Conservation (phyloP, 2,329 filamentous ascomycete species). For the Diaporthe caulivora region DNA sequence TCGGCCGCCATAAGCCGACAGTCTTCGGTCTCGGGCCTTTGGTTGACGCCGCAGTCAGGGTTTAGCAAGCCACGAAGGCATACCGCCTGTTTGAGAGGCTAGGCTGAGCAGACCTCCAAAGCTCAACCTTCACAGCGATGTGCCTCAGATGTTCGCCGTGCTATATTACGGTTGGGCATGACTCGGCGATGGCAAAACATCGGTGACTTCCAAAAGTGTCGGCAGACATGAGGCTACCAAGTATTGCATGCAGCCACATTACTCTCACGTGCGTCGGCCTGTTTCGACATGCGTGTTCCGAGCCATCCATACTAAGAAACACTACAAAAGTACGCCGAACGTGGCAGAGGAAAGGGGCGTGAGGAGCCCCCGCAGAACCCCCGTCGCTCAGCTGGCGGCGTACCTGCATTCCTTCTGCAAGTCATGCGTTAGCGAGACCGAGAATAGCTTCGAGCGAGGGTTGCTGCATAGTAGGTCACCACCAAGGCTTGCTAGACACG, state of each 20-base stretch:
- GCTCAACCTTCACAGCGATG: background rate
- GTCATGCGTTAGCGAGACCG: conserved; percentile 38
- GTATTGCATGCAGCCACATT: conserved; percentile 18
- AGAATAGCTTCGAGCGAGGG: conserved; percentile 21
- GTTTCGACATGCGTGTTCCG: conserved; percentile 22
- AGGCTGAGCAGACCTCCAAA: background rate
- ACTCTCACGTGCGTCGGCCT: conserved; percentile 12
- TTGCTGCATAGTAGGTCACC: conserved; percentile 15
- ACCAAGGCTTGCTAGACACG: conserved; percentile 24
- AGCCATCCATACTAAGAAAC: background rate
- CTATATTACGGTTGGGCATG: background rate
- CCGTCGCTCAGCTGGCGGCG: conserved; percentile 13
- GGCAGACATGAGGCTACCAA: conserved; percentile 13
- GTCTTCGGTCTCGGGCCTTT: conserved; percentile 13
- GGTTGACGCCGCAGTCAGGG: conserved; percentile 14
- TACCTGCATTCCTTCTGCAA: conserved; percentile 36
- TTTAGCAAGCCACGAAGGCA: conserved; percentile 12
- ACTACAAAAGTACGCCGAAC: conserved; percentile 11
- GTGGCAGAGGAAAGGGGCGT: conserved; percentile 3
- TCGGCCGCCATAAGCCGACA: conserved; percentile 17
- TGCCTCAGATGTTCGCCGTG: conserved; percentile 2
- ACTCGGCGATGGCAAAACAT: conserved; percentile 12
- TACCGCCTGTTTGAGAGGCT: conserved; percentile 22
- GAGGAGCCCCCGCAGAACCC: background rate
- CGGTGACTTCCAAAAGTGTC: background rate